Evolutionary conservation across 306 rosid species (phyloP).

Genomic region (Rosa lucieae): DNA sequence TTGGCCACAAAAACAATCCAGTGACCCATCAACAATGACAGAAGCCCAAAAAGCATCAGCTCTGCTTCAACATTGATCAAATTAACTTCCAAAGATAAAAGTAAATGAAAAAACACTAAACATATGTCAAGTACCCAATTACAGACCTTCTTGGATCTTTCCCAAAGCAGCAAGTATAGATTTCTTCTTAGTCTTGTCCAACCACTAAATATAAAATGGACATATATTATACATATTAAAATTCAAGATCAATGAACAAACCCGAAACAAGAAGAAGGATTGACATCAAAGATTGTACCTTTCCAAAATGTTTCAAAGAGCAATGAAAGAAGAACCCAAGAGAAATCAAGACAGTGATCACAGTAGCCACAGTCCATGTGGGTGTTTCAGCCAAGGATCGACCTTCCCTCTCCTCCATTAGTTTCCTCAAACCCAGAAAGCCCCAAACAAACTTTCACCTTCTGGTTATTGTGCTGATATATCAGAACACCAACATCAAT

Average conservation of each 20-base stretch:
- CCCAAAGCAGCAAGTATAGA: constrained; percentile 77
- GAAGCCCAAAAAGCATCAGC: constrained; percentile 84
- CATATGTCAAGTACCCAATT: neutral
- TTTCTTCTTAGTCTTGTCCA: constrained; percentile 72
- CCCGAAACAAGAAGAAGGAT: constrained; percentile 6
- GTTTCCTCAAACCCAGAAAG: constrained; percentile 10
- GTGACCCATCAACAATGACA: constrained; percentile 91
- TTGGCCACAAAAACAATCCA: constrained; percentile 79
- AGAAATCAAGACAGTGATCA: constrained; percentile 52
- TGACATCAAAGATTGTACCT: constrained; percentile 42
- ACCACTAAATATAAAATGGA: constrained; percentile 48
- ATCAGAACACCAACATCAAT: constrained; percentile 6
- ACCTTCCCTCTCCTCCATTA: constrained; percentile 55
- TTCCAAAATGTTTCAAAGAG: constrained; percentile 45
- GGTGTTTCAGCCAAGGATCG: constrained; percentile 80
- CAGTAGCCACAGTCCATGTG: constrained; percentile 58
- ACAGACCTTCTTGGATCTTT: constrained; percentile 78
- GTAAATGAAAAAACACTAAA: neutral
- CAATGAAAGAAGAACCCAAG: constrained; percentile 56
- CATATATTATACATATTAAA: neutral
- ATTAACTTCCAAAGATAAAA: neutral
- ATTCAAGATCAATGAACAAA: neutral
- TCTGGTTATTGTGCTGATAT: constrained; percentile 1
- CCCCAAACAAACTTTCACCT: constrained; percentile 19
- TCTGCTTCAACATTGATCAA: constrained; percentile 46